Conservation (phyloP, 345 rosid species). For the Syzygium aromaticum region DNA sequence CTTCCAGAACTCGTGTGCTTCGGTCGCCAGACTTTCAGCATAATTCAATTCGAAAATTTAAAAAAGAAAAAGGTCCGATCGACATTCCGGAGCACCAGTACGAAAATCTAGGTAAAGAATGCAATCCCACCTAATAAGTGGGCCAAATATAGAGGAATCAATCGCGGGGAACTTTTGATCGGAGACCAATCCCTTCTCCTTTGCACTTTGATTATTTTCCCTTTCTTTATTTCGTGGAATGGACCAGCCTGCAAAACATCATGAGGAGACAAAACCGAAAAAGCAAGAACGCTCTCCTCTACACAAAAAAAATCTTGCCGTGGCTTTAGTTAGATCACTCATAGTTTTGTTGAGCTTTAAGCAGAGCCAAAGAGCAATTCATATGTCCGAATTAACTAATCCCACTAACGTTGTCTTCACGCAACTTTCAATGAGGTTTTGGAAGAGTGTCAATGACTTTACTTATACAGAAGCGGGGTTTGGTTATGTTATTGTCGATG, state of each 20-base stretch:
- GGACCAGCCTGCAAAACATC: not conserved
- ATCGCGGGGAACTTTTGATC: not conserved
- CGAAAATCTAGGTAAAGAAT: not conserved
- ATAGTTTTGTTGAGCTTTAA: too few species aligned
- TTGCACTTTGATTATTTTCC: not conserved
- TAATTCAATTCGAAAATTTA: not conserved
- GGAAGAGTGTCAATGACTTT: not conserved
- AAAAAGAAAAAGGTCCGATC: not conserved
- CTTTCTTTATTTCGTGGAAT: not conserved
- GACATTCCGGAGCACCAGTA: not conserved
- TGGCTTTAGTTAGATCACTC: not conserved
- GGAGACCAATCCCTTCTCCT: not conserved
- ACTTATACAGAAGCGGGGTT: not conserved
- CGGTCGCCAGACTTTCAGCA: not conserved
- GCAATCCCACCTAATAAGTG: not conserved
- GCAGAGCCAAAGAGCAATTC: too few species aligned
- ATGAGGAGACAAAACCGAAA: not conserved
- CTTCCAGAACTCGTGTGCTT: not conserved
- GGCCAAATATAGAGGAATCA: not conserved
- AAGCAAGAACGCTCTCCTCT: not conserved
- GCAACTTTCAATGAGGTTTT: not conserved
- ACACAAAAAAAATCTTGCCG: not conserved
- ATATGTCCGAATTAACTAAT: too few species aligned
- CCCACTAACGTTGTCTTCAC: too few species aligned
- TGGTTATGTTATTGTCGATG: not conserved